Evolutionary conservation across 768 basidiomycete genomes (phyloP).

Genomic region (Suillus tomentosus): DNA sequence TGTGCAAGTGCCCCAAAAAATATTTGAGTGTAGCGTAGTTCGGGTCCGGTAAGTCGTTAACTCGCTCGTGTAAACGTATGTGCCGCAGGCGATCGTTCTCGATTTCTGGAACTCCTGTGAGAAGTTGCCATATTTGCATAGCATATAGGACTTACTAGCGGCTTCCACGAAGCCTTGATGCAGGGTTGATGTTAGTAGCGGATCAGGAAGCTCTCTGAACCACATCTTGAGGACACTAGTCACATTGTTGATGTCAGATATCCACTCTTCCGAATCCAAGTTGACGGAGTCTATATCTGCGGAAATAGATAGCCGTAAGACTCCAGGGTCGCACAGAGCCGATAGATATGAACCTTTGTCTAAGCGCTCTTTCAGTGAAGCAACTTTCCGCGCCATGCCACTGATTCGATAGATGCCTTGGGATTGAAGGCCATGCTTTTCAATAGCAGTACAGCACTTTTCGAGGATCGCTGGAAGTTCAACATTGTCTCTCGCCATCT

Average conservation of each 20-base stretch:
- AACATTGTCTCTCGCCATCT: conserved; percentile 87
- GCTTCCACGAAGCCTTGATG: conserved; percentile 96
- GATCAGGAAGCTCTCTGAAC: conserved; percentile 95
- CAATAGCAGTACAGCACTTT: conserved; percentile 91
- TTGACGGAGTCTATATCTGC: conserved; percentile 86
- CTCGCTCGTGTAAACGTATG: conserved; percentile 93
- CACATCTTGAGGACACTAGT: conserved; percentile 94
- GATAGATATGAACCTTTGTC: conserved; percentile 68
- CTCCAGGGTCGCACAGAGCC: conserved; percentile 9
- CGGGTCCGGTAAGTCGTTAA: conserved; percentile 97
- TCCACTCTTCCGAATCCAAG: conserved; percentile 87
- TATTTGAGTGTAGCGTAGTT: conserved; percentile 97
- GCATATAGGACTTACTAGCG: conserved; percentile 63
- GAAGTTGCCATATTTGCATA: conserved; percentile 1
- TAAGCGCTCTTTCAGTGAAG: conserved; percentile 75
- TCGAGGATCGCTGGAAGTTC: conserved; percentile 87
- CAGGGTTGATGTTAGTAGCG: conserved; percentile 77
- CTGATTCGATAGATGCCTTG: conserved; percentile 95
- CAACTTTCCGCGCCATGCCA: conserved; percentile 86
- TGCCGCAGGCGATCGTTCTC: conserved; percentile 95
- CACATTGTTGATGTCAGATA: conserved; percentile 93
- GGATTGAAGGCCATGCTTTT: conserved; percentile 78
- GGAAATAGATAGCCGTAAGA: conserved; percentile 22
- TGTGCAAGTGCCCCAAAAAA: conserved; percentile 91
- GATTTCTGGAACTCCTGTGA: conserved; percentile 52